Percentiles rank a stretch among this genome's conserved stretches.
Evolutionary conservation across 306 rosid species (phyloP).

Genomic region (Hippophae tibetana): DNA sequence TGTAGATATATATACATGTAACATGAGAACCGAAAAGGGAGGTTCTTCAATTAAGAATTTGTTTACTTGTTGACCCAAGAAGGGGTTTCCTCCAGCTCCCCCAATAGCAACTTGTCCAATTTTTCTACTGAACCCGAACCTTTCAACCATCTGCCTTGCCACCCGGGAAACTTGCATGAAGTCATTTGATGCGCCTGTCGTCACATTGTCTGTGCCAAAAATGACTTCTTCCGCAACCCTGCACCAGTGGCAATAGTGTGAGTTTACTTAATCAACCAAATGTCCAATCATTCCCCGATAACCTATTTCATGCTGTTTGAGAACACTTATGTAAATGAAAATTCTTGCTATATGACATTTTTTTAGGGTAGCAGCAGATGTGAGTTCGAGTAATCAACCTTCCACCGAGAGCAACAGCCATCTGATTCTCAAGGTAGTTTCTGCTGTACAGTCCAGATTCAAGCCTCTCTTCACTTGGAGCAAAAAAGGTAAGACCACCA

Average conservation of each 20-base stretch:
- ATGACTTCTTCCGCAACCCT: constrained; percentile 89
- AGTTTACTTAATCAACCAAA: no score
- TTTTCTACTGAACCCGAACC: constrained; percentile 95
- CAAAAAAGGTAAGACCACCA: constrained; percentile 57
- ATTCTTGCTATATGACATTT: background rate
- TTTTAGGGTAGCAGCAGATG: background rate
- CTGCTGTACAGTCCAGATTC: constrained; percentile 83
- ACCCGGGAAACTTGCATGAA: constrained; percentile 98
- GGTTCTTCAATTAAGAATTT: no score
- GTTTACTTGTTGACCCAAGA: constrained; percentile 91
- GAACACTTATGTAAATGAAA: background rate
- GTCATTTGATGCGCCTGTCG: constrained; percentile 95
- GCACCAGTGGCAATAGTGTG: constrained; percentile 5
- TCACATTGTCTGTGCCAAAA: constrained; percentile 67
- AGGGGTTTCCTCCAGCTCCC: constrained; percentile 90
- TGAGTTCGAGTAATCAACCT: constrained; percentile 25
- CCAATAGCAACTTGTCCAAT: constrained; percentile 93
- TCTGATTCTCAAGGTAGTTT: constrained; percentile 98
- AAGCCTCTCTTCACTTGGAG: constrained; percentile 65
- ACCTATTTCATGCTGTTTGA: constrained; percentile 8
- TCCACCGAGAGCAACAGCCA: constrained; percentile 96
- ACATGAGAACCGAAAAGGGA: background rate
- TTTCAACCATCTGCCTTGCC: constrained; percentile 97
- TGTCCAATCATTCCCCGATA: background rate
- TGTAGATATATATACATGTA: background rate